Percentiles rank a stretch among this genome's conserved stretches.
These are phyloP conservation scores for Boletus pseudopeckii DNA, from an alignment of 768 basidiomycete genomes.

Conservation along the genomic window DNA sequence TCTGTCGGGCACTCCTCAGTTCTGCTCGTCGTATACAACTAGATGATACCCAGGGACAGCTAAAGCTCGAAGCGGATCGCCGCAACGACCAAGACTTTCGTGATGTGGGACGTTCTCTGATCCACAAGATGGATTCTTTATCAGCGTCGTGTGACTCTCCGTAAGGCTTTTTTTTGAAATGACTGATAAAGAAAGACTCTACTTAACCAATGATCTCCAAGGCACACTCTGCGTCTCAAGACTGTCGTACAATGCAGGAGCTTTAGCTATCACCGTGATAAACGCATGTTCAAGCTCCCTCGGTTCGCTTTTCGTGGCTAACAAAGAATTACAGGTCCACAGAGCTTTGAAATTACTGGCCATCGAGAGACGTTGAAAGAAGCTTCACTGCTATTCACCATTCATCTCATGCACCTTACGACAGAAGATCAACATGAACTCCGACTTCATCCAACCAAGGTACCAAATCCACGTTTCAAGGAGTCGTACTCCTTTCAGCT, in stretches of 20 bases:
- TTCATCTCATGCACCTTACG: constrained; percentile 29
- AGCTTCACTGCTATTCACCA: constrained; percentile 22
- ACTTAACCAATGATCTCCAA: constrained; percentile 1
- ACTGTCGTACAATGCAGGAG: background rate
- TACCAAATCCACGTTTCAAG: constrained; percentile 26
- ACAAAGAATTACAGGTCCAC: constrained; percentile 9
- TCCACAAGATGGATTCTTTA: constrained; percentile 18
- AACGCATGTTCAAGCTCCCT: background rate
- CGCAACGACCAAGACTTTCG: constrained; percentile 16
- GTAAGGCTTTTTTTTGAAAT: constrained; percentile 7
- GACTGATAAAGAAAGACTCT: background rate
- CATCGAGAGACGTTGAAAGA: constrained; percentile 16
- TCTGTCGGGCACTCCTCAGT: constrained; percentile 10
- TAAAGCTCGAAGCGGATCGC: constrained; percentile 11
- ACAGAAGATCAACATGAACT: constrained; percentile 30
- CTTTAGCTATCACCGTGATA: background rate
- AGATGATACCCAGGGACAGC: constrained; percentile 16
- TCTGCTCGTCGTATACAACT: constrained; percentile 14
- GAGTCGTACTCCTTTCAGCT: constrained; percentile 25
- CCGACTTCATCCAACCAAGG: constrained; percentile 20
- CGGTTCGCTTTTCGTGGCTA: background rate
- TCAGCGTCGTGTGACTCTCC: constrained; percentile 15
- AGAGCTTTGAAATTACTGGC: constrained; percentile 19
- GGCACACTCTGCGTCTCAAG: constrained; percentile 18
- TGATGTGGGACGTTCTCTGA: constrained; percentile 9